phyloP scores from a whole-genome alignment of 2,329 filamentous ascomycete genomes.

The Alternaria arbusti region DNA sequence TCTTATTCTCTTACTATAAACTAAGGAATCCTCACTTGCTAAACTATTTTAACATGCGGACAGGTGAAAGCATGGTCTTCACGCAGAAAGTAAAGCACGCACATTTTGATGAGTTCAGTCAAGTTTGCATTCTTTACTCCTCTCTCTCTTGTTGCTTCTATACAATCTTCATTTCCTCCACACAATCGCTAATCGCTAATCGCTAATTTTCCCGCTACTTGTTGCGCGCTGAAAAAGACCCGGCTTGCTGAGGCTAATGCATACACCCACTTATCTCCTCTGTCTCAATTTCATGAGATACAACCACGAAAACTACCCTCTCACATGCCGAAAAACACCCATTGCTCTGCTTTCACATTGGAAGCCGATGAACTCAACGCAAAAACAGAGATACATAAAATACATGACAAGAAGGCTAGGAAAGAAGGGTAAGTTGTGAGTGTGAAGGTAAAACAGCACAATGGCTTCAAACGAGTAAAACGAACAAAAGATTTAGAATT shows the following conservation, averaged over 20 bases:
- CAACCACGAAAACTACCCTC: neutral
- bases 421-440: neutral
- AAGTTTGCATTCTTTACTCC: neutral
- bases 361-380: neutral
- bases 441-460: no score
- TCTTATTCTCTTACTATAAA: neutral
- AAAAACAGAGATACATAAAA: neutral
- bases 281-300: neutral
- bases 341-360: neutral
- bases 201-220: no score
- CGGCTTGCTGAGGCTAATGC: no score
- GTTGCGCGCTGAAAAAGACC: no score
- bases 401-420: neutral
- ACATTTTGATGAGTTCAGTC: neutral
- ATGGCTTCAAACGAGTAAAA: neutral
- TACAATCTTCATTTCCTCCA: neutral
- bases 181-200: no score
- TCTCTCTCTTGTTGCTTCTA: neutral
- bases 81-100: neutral
- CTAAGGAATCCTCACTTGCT: no score
- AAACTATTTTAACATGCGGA: no score
- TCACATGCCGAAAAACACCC: neutral
- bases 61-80: neutral
- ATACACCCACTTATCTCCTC: no score
- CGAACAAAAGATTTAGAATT: neutral